phyloP scores from a whole-genome alignment of 805 yeast genomes.

The Metschnikowia proteae region DNA sequence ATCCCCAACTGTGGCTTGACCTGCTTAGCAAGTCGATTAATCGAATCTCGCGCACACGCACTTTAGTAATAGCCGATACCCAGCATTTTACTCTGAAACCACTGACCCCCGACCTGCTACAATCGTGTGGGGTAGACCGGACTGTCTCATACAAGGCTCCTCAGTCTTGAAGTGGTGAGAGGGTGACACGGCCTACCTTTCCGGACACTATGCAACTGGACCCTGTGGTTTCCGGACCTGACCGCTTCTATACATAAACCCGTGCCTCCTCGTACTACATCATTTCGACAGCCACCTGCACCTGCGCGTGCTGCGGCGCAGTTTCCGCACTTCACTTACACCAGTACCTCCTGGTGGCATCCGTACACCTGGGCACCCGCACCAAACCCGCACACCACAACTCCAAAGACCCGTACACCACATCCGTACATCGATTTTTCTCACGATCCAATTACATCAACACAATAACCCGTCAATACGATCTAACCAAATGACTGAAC shows the following conservation, averaged over 20 bases:
- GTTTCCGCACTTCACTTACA: no score
- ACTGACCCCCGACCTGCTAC: no score
- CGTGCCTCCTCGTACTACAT: not conserved
- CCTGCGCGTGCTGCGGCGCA: no score
- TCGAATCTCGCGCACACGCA: conserved; percentile 1
- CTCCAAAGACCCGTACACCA: not conserved
- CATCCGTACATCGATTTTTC: conserved; percentile 6
- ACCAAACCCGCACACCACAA: not conserved
- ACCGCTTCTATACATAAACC: not conserved
- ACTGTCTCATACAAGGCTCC: no score
- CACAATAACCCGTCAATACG: not conserved
- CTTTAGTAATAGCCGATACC: not conserved
- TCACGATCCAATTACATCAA: conserved; percentile 5
- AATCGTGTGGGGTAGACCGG: no score
- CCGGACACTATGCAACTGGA: no score
- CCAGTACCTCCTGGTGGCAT: no score
- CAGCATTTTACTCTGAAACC: not conserved
- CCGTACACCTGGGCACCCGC: not conserved
- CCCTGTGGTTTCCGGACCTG: no score
- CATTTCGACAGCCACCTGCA: no score
- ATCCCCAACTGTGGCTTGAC: not conserved
- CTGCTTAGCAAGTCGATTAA: not conserved
- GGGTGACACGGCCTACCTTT: no score
- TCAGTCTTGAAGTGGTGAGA: no score
- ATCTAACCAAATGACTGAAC: conserved; percentile 13